Evolutionary conservation across 306 rosid genomes (phyloP), one percentile per base, ranked within the genome.

Genomic region (Cucumis cinereus): DNA sequence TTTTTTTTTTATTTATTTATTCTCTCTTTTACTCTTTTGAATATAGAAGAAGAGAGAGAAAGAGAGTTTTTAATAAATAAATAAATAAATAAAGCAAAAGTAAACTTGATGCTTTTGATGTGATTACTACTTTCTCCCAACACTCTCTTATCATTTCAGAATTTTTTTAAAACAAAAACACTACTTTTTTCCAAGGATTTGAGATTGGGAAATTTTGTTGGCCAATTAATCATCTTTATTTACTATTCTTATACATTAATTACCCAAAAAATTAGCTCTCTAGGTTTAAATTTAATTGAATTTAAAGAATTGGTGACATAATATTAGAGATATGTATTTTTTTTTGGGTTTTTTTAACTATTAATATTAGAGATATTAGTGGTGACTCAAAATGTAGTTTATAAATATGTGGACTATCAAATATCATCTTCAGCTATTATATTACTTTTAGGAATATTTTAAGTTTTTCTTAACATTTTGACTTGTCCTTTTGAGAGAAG

Each of bases 401-500:
- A 43, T 4, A 53, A 5, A 54, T 54, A 54, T 53, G 3, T 53
- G 2, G 58, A 10, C 10, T 53, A 53, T 53, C 10, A 53, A 20
- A 20, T 26, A 13, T 59, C 38, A 10, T 26, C 3, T 59, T 59
- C n/a, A 57, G 62, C 30, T 57, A 57, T 1, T 23, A 5, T 57
- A 57, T 1, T 24, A 4, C 66, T 12, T 59, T 0, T 59, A 23
- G 64, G 64, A 24, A 23, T 20, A 2, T 57, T 57, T 57, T 2
- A 57, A 10, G 6, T 82, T 77, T 75, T 61, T 75, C 67, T 52
- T 75, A 50, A 50, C 36, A 83, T 90, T 86, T 81, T 82, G 90
- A 86, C 95, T 80, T 84, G 84, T 89, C 93, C 81, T 86, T 85
- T 52, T 82, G 55, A 54, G 30, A 76, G 74, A 81, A 72, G 78